Conservation (phyloP, 2,329 filamentous ascomycete genomes). For the Cladorrhinum sp. region DNA sequence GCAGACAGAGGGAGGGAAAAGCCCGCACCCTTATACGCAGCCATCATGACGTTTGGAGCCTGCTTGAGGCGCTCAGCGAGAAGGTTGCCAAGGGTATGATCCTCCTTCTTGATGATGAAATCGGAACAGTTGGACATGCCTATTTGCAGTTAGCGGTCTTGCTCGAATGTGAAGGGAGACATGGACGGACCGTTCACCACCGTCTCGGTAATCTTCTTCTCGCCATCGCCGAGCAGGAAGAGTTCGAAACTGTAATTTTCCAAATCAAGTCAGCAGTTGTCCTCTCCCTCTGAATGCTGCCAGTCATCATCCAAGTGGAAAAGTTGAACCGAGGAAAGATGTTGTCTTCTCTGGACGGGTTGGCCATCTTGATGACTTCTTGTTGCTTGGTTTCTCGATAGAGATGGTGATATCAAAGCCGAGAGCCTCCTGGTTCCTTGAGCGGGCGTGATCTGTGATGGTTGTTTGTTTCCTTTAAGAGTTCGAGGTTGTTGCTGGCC, state of each 20-base stretch:
- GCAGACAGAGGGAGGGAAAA: constrained; percentile 8
- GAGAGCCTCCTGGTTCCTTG: too few species aligned
- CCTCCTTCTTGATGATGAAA: constrained; percentile 94
- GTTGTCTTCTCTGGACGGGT: background rate
- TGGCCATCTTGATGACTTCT: background rate
- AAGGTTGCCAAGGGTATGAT: constrained; percentile 92
- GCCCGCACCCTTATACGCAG: constrained; percentile 78
- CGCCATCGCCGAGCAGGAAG: constrained; percentile 79
- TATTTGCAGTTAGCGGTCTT: constrained; percentile 34
- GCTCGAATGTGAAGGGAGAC: constrained; percentile 32
- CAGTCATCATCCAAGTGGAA: background rate
- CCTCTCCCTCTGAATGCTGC: background rate
- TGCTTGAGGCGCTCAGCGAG: constrained; percentile 81
- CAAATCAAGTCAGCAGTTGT: constrained; percentile 24
- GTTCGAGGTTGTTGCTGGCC: too few species aligned
- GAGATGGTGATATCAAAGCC: background rate
- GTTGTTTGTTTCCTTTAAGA: too few species aligned
- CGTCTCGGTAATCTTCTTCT: constrained; percentile 90
- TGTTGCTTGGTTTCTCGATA: background rate
- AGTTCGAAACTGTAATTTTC: constrained; percentile 72
- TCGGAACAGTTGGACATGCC: constrained; percentile 93
- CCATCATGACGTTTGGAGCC: constrained; percentile 80
- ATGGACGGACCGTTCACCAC: constrained; percentile 92
- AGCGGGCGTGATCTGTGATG: too few species aligned
- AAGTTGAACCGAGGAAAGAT: background rate